phyloP scores from a whole-genome alignment of 2,329 filamentous ascomycete species.

The Drechmeria coniospora region DNA sequence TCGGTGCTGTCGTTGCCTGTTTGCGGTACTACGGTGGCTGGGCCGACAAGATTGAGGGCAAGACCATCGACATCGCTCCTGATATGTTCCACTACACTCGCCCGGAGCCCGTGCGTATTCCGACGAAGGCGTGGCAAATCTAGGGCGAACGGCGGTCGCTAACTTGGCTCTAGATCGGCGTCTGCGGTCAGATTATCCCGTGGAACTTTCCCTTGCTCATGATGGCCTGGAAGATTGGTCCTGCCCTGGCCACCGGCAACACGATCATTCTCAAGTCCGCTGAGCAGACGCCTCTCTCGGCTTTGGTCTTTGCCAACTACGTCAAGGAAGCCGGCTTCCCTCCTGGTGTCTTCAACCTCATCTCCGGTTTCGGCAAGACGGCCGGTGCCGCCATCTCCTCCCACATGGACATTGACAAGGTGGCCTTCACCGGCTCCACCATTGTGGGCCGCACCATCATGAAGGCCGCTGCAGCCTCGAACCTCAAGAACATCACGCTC shows the following conservation, averaged over 20 bases:
- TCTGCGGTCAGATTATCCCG: constrained; percentile 77
- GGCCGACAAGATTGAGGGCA: constrained; percentile 84
- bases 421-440: constrained; percentile 70
- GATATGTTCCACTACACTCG: constrained; percentile 72
- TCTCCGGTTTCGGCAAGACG: constrained; percentile 63
- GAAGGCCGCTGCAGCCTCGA: constrained; percentile 63
- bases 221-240: constrained; percentile 70
- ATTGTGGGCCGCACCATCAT: constrained; percentile 59
- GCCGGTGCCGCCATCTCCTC: constrained; percentile 62
- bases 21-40: constrained; percentile 67
- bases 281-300: constrained; percentile 61
- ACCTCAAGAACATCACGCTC: constrained; percentile 70
- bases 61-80: constrained; percentile 64
- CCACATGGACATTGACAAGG: constrained; percentile 72
- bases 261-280: constrained; percentile 59
- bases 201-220: constrained; percentile 81
- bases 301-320: constrained; percentile 46
- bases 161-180: constrained; percentile 34
- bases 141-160: background rate
- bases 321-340: constrained; percentile 68
- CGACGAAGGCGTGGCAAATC: background rate
- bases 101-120: constrained; percentile 50
- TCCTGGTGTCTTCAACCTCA: constrained; percentile 60
- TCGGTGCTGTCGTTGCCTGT: constrained; percentile 50
- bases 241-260: constrained; percentile 59